These are phyloP conservation scores for Aphanomyces euteiches DNA, from an alignment of 352 stramenopile species.

Conservation along the genomic window DNA sequence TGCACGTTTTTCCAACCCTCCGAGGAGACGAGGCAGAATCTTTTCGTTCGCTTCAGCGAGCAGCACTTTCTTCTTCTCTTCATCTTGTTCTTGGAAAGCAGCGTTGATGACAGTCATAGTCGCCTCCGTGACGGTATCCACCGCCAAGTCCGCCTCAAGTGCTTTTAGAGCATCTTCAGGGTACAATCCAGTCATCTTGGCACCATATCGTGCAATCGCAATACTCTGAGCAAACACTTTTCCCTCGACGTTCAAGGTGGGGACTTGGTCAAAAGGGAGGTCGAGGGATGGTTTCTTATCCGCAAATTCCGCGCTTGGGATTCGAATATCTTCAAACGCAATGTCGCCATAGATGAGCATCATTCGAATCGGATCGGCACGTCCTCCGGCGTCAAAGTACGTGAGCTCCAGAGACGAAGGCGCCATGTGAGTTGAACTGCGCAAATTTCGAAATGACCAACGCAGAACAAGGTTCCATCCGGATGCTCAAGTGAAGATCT, in stretches of 20 bases:
- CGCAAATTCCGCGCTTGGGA: constrained; percentile 22
- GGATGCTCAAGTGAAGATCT: too few relatives aligned
- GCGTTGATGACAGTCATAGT: constrained; percentile 37
- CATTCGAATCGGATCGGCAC: constrained; percentile 49
- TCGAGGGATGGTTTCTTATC: constrained; percentile 1
- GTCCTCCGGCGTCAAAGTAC: constrained; percentile 48
- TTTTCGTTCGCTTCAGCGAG: constrained; percentile 36
- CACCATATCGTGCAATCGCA: constrained; percentile 54
- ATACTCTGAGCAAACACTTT: constrained; percentile 53
- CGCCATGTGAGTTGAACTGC: too few relatives aligned
- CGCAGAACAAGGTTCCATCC: too few relatives aligned
- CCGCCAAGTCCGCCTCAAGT: constrained; percentile 47
- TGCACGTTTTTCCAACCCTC: constrained; percentile 44
- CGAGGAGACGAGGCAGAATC: constrained; percentile 38
- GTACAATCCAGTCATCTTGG: constrained; percentile 48
- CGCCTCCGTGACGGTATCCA: constrained; percentile 42
- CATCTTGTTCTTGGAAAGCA: constrained; percentile 36
- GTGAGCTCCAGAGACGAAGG: constrained; percentile 46
- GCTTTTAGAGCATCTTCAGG: constrained; percentile 40
- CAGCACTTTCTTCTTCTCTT: constrained; percentile 39
- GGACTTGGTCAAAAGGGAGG: constrained; percentile 47
- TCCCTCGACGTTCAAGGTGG: constrained; percentile 43
- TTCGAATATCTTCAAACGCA: constrained; percentile 48
- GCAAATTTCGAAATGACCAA: too few relatives aligned
- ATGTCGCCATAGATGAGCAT: constrained; percentile 44